A percentile compares a stretch with the other conserved stretches of the same genome.
These are phyloP conservation scores for Vaccinium darrowii DNA, from an alignment of 148 eudicot genomes.

Conservation along the genomic window DNA sequence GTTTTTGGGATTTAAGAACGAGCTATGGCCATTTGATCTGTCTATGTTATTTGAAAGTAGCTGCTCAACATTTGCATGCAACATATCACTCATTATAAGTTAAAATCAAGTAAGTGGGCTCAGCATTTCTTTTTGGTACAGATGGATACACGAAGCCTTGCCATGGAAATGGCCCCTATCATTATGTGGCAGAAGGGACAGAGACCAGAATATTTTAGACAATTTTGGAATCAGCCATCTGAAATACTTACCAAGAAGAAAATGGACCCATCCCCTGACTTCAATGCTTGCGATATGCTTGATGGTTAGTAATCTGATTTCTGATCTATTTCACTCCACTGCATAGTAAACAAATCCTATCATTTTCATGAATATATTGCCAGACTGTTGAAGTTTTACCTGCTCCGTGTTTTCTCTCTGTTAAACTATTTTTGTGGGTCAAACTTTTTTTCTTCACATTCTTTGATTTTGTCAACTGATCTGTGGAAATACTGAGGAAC, in stretches of 20 bases:
- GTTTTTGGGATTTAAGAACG: not conserved
- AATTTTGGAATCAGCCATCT: conserved; percentile 71
- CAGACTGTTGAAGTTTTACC: not conserved
- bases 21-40: not conserved
- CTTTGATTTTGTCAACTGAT: conserved; percentile 3
- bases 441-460: not conserved
- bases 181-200: conserved; percentile 76
- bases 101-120: not conserved
- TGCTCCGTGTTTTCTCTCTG: not conserved
- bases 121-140: conserved; percentile 27
- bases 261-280: conserved; percentile 33
- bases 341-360: not conserved
- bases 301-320: conserved; percentile 48
- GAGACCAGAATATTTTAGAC: conserved; percentile 64
- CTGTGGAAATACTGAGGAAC: not conserved
- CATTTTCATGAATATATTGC: not conserved
- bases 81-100: not conserved
- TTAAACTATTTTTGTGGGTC: not conserved
- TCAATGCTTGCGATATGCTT: conserved; percentile 64
- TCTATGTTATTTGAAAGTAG: not conserved
- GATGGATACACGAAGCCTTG: conserved; percentile 90
- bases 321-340: not conserved
- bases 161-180: conserved; percentile 87
- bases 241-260: conserved; percentile 37
- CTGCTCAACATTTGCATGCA: not conserved